Percentiles rank a stretch among this genome's conserved stretches.
Conservation (phyloP, 371 early-diverging fungal species). For the Mortierella sp. region DNA sequence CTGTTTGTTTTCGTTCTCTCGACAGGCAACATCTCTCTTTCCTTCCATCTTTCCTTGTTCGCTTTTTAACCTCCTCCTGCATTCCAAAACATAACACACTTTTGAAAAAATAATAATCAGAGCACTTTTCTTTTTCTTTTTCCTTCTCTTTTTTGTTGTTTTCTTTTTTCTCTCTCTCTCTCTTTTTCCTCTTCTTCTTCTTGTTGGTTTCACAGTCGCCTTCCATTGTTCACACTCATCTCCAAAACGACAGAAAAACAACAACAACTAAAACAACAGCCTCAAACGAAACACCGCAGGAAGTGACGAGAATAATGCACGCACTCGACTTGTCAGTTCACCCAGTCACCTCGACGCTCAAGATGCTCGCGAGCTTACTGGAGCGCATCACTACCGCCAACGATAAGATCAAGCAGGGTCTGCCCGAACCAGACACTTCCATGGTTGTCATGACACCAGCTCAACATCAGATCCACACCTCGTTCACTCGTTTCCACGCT, state of each 20-base stretch:
- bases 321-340: constrained; percentile 69
- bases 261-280: constrained; percentile 7
- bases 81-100: constrained; percentile 4
- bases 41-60: not conserved
- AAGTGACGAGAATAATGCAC: constrained; percentile 40
- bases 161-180: not conserved
- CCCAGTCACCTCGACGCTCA: constrained; percentile 76
- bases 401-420: constrained; percentile 60
- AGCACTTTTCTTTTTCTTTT: not conserved
- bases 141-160: not conserved
- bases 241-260: not conserved
- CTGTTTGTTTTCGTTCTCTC: not conserved
- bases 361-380: constrained; percentile 72
- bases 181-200: not conserved
- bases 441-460: constrained; percentile 52
- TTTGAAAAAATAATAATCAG: constrained; percentile 6
- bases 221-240: not conserved
- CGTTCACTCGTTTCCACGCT: constrained; percentile 85
- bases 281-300: not conserved
- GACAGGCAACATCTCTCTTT: constrained; percentile 5
- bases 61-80: not conserved
- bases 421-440: constrained; percentile 55
- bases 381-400: constrained; percentile 71
- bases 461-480: constrained; percentile 58
- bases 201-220: not conserved